These are phyloP conservation scores for Phaeotremella skinneri DNA, from an alignment of 768 basidiomycete genomes.

Conservation along the genomic window DNA sequence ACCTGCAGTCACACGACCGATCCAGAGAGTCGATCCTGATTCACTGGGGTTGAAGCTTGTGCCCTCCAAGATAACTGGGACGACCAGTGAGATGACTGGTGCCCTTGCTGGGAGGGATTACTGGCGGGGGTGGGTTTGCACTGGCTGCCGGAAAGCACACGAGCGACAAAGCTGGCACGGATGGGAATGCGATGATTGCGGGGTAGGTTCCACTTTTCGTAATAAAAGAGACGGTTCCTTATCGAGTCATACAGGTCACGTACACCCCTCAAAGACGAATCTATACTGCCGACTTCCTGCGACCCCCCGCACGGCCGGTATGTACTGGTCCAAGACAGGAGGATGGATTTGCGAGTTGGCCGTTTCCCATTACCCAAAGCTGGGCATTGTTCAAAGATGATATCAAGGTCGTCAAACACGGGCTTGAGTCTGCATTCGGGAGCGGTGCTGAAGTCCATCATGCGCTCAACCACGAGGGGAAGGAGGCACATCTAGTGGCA, in stretches of 20 bases:
- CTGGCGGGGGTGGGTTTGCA: constrained; percentile 46
- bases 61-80: constrained; percentile 17
- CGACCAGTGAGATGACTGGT: constrained; percentile 3
- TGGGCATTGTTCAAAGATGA: constrained; percentile 26
- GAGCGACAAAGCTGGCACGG: constrained; percentile 40
- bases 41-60: constrained; percentile 30
- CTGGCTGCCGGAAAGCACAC: constrained; percentile 37
- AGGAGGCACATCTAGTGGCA: constrained; percentile 2
- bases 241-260: constrained; percentile 5
- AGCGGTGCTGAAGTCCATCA: constrained; percentile 28
- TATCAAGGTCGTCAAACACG: constrained; percentile 37
- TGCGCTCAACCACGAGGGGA: constrained; percentile 25
- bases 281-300: constrained; percentile 20
- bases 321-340: constrained; percentile 32
- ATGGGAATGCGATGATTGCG: constrained; percentile 47
- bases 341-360: constrained; percentile 24
- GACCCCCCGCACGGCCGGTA: constrained; percentile 21
- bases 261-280: constrained; percentile 15
- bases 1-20: constrained; percentile 4
- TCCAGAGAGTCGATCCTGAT: constrained; percentile 25
- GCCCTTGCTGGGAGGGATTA: constrained; percentile 28
- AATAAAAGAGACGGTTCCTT: not conserved
- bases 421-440: constrained; percentile 16
- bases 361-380: constrained; percentile 9
- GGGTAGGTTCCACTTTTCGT: constrained; percentile 19